Base-by-base conservation (phyloP, 176 grass and related monocot species). In the Tuctoria greenei region DNA sequence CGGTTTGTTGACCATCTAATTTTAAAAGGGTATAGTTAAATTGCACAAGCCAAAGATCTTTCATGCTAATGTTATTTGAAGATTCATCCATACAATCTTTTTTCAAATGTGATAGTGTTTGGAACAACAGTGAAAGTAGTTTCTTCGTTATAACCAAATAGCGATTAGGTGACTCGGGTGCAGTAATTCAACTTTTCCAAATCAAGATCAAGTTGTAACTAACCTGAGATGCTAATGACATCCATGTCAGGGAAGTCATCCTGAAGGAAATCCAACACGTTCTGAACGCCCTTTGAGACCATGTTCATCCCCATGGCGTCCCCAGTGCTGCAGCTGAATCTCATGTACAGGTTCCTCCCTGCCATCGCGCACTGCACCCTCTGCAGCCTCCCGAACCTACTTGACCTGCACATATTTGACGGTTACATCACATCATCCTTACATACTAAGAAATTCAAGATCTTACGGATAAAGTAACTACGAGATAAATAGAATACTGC, bases 291-390 rank as follows among this genome's bases (percentile, higher is more conserved):
- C 80, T 95, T 95, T 34, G 95, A 99, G 45, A 99, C 83, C 91
- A 99, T 95, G 81, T 99, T 94, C 95, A 99, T 99, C 26, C 92
- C 95, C 95, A 99, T 99, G 12, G 95, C 95, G 63, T 99, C 95
- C 56, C 95, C 95, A 3, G 95, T 99, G 78, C 84, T 84, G 85
- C 89, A 99, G 72, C 41, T 75, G 72, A 99, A 95, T 83, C 95
- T 88, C 87, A 99, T 90, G 89, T 95, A 95, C 68, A 99, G 67
- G 52, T 92, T 99, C 82, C 95, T 99, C 60, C 95, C 95, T 10
- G 91, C 95, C 15, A 99, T 85, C 0, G 85, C 89, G 10, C 95
- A 95, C 23, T 88, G 91, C 72, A 99, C 74, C 0, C 80, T 66
- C 84, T 92, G 95, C 25, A 99, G 78, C 55, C 80, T 92, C 24